Base-by-base conservation (phyloP, 106 monocot species). In the Apostasia ramifera region DNA sequence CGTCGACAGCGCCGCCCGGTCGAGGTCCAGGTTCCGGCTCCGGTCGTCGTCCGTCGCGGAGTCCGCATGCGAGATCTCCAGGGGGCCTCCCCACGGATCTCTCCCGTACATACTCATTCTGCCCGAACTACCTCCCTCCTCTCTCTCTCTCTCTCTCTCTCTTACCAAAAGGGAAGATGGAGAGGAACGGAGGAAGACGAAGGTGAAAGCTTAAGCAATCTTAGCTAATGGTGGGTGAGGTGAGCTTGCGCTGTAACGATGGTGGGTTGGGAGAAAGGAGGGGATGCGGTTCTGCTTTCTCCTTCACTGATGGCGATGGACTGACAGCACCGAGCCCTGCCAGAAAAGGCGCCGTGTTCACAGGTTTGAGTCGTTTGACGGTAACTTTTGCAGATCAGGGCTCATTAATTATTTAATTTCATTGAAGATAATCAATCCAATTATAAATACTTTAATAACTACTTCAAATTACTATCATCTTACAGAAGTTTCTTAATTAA, bases 21-120 rank as follows among this genome's bases (percentile, higher is more conserved):
- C 95, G 60, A 91, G 51, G 63, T 92, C 91, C 5, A 92, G 81
- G 77, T 91, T 84, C 71, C 95, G 73, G 91, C 95, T 95, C 83
- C 95, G 76, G 63, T 95, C 95, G 75, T 95, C 95, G 77, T 88
- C 82, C 37, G 91, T 91, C 49, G 85, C 88, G 37, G 95, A 91
- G 75, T 89, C 86, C 59, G 77, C 94, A 39, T 91, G 71, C 60
- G 84, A 80, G 44, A 95, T 91, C 84, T 95, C 95, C 66, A 95
- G 64, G n/a, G 95, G 78, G 0, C 95, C 95, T 41, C 95, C 95
- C 95, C 95, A 95, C 39, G 88, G 84, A 56, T 84, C 84, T 40
- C 87, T 57, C 13, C 84, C 87, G 75, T 76, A 87, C 81, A 81
- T 81, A 41, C 75, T 81, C 84, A 79, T 87, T 57, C 8, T 0